Evolutionary conservation across 805 yeast genomes (phyloP).

Genomic region (Kodamaea kakaduensis): DNA sequence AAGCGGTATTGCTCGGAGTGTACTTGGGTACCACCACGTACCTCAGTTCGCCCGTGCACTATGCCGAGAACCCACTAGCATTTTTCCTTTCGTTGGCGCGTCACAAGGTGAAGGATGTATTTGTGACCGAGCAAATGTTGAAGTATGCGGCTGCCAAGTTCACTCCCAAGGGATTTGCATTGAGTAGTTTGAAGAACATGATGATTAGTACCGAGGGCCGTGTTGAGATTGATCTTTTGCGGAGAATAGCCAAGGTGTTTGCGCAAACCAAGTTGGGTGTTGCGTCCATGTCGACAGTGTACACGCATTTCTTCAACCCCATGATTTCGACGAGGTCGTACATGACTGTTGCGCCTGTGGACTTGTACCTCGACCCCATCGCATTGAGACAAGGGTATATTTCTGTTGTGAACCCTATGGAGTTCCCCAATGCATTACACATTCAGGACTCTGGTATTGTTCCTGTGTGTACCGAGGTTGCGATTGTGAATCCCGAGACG

Average conservation of each 20-base stretch:
- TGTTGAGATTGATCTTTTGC: constrained; percentile 59
- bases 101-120: constrained; percentile 79
- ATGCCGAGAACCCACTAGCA: constrained; percentile 65
- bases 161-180: constrained; percentile 57
- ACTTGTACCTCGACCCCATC: constrained; percentile 79
- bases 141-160: constrained; percentile 61
- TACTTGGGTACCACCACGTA: constrained; percentile 85
- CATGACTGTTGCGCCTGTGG: constrained; percentile 83
- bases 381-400: constrained; percentile 89
- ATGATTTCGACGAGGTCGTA: constrained; percentile 82
- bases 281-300: constrained; percentile 71
- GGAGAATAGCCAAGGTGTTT: constrained; percentile 58
- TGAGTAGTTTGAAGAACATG: constrained; percentile 68
- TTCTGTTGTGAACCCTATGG: constrained; percentile 70
- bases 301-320: constrained; percentile 77
- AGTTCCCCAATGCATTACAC: constrained; percentile 63
- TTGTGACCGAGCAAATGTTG: constrained; percentile 79
- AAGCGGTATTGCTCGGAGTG: constrained; percentile 78
- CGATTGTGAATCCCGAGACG: constrained; percentile 94
- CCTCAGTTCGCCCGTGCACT: constrained; percentile 72
- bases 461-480: constrained; percentile 89
- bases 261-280: constrained; percentile 60
- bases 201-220: constrained; percentile 79
- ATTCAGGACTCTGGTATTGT: constrained; percentile 95
- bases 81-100: constrained; percentile 70